Percentiles rank a stretch among this genome's conserved stretches.
Conservation (phyloP, 106 monocot species). For the Agapanthus africanus region DNA sequence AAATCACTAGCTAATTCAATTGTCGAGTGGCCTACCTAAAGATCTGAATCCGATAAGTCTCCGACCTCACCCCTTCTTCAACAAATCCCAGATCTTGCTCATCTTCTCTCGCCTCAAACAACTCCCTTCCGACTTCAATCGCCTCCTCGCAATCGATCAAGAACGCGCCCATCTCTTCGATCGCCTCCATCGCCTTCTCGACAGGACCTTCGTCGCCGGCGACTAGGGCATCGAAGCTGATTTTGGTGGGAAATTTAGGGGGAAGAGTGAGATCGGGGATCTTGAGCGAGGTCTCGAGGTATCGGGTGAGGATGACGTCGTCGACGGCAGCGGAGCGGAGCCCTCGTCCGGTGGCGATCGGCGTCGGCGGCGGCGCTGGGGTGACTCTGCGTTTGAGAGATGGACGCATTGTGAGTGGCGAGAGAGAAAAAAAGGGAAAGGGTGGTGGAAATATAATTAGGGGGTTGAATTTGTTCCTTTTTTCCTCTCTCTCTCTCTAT, state of each 20-base stretch:
- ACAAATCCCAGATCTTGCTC: background rate
- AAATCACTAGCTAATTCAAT: background rate
- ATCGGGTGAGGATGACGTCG: constrained; percentile 53
- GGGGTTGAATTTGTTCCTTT: too few relatives aligned
- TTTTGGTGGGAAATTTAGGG: constrained; percentile 3
- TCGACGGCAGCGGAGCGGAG: constrained; percentile 34
- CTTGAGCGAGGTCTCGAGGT: constrained; percentile 45
- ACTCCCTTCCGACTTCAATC: background rate
- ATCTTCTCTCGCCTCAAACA: background rate
- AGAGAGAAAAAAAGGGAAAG: too few relatives aligned
- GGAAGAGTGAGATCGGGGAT: constrained; percentile 57
- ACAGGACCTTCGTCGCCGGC: constrained; percentile 26
- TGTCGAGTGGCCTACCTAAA: background rate
- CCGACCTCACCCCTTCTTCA: background rate
- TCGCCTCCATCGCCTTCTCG: too few relatives aligned
- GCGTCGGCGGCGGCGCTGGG: constrained; percentile 55
- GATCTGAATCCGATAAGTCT: background rate
- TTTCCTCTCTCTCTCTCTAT: too few relatives aligned
- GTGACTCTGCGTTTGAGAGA: background rate
- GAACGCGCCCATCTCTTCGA: constrained; percentile 27
- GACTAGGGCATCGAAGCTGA: constrained; percentile 24
- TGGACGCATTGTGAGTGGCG: too few relatives aligned
- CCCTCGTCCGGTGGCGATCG: constrained; percentile 57
- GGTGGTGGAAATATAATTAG: too few relatives aligned
- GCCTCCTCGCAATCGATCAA: constrained; percentile 19